These are phyloP conservation scores for Rhodamnia rubescens DNA, from an alignment of 345 rosid species.

Conservation along the genomic window DNA sequence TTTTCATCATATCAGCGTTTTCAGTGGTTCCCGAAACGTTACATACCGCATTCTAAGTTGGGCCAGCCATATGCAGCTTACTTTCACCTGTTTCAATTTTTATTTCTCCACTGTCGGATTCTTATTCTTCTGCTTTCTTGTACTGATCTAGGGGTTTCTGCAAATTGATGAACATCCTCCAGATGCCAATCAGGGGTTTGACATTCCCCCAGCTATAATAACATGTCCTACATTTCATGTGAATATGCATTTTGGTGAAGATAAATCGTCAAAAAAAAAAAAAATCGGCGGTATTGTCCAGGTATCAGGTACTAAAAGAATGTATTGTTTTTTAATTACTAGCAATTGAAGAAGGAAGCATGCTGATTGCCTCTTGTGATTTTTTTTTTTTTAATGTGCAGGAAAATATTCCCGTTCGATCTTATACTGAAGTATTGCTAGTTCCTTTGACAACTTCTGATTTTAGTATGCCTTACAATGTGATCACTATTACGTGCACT, in stretches of 20 bases:
- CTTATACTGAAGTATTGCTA: slow-evolving; percentile 86
- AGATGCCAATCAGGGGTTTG: slow-evolving; percentile 96
- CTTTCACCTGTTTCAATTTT: background rate
- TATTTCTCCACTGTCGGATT: background rate
- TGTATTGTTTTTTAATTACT: background rate
- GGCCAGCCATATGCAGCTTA: background rate
- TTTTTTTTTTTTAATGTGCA: slow-evolving; percentile 24
- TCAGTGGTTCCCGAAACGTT: background rate
- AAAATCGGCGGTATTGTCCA: slow-evolving; percentile 45
- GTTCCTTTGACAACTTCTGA: slow-evolving; percentile 93
- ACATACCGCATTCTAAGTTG: background rate
- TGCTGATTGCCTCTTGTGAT: background rate
- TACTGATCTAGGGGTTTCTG: slow-evolving; percentile 62
- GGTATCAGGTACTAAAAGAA: slow-evolving; percentile 38
- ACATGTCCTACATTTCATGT: slow-evolving; percentile 44
- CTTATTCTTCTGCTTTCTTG: background rate
- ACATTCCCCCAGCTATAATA: no score
- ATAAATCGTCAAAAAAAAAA: slow-evolving; percentile 16
- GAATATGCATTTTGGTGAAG: slow-evolving; percentile 27
- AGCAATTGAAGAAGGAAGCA: background rate
- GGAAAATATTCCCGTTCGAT: slow-evolving; percentile 50
- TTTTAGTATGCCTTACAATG: slow-evolving; percentile 98
- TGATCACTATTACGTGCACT: slow-evolving; percentile 88
- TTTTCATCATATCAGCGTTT: background rate
- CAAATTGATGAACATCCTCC: slow-evolving; percentile 96